Percentiles rank a stretch among this genome's conserved stretches.
Conservation (phyloP, 495 filamentous ascomycete species). For the Cetradonia linearis region DNA sequence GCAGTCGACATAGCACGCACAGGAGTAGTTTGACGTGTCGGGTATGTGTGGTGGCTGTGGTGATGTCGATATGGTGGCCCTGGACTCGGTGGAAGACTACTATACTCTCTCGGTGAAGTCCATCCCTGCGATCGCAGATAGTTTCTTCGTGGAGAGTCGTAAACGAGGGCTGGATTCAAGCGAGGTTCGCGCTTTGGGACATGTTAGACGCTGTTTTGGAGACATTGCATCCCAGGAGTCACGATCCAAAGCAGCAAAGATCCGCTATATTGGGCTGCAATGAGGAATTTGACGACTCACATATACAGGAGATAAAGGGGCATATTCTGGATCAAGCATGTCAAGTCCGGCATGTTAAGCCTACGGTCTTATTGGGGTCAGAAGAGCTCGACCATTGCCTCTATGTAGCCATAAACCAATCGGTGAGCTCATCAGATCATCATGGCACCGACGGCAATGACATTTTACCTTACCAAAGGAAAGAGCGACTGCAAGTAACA, state of each 20-base stretch:
- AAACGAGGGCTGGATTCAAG: not conserved
- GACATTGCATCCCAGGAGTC: not conserved
- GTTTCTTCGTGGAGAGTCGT: not conserved
- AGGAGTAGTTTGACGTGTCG: not conserved
- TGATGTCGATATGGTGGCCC: not conserved
- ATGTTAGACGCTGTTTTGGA: not conserved
- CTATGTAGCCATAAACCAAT: too few species aligned
- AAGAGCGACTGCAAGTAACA: not conserved
- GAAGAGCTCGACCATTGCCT: not conserved
- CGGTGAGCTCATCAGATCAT: not conserved
- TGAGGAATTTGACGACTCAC: not conserved
- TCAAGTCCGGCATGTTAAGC: not conserved
- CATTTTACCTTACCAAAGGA: not conserved
- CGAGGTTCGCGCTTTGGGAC: constrained; percentile 1
- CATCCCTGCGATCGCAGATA: constrained; percentile 7
- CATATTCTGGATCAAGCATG: not conserved
- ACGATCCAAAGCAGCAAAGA: not conserved
- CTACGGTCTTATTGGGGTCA: not conserved
- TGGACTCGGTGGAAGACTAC: not conserved
- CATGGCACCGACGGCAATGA: not conserved
- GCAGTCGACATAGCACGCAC: not conserved
- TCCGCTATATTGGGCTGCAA: not conserved
- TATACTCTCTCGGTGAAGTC: not conserved
- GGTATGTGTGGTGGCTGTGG: not conserved
- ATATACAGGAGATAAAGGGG: not conserved